Conservation (phyloP, 768 basidiomycete genomes). For the Jaapia argillacea region DNA sequence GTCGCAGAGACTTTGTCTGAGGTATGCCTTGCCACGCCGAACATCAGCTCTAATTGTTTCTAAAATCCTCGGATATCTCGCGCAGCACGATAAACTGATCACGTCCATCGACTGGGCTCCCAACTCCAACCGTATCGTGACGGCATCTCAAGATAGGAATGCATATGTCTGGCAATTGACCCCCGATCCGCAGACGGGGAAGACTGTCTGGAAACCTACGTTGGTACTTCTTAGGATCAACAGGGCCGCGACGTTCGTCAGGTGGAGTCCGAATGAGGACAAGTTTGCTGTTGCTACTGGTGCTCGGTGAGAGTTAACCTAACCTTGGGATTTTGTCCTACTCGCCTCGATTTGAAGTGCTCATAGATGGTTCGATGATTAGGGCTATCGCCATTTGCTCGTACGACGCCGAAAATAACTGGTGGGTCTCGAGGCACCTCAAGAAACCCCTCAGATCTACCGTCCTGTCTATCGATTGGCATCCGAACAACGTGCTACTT, state of each 20-base stretch:
- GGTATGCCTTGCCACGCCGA: slow-evolving; percentile 31
- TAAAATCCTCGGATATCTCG: not conserved
- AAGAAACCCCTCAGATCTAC: slow-evolving; percentile 98
- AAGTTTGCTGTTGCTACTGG: slow-evolving; percentile 99
- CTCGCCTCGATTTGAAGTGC: not conserved
- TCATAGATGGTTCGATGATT: slow-evolving; percentile 1
- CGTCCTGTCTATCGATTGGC: slow-evolving; percentile 93
- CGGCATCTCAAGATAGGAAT: slow-evolving; percentile 97
- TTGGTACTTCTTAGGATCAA: slow-evolving; percentile 94
- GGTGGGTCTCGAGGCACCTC: slow-evolving; percentile 96
- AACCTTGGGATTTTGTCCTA: no score
- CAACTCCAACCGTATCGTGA: slow-evolving; percentile 92
- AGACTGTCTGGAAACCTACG: slow-evolving; percentile 84
- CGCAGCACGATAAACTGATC: slow-evolving; percentile 92
- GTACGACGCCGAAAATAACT: slow-evolving; percentile 95
- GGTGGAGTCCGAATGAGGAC: slow-evolving; percentile 96
- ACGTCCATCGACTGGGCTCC: slow-evolving; percentile 99
- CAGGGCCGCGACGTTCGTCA: slow-evolving; percentile 87
- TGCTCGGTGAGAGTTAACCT: slow-evolving; percentile 52
- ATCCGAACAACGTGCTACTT: slow-evolving; percentile 95
- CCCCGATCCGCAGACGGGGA: slow-evolving; percentile 62
- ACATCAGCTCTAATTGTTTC: no score
- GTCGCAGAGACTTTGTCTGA: slow-evolving; percentile 73
- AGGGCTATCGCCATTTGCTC: slow-evolving; percentile 95
- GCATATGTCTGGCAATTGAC: slow-evolving; percentile 96